phyloP scores from a whole-genome alignment of 371 early-diverging fungal genomes.

The Smittium mucronatum region DNA sequence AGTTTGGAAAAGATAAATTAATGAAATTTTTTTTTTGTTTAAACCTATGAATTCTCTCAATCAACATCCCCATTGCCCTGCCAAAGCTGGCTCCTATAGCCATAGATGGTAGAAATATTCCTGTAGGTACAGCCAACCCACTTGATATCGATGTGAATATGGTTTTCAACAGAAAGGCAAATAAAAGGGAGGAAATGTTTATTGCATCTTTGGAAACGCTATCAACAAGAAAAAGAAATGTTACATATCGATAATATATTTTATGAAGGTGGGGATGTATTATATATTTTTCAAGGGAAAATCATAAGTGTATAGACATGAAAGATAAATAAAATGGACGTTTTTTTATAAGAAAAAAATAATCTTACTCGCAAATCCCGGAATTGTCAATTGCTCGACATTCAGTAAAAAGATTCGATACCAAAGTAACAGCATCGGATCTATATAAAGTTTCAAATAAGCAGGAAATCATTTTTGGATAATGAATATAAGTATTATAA shows the following conservation, averaged over 20 bases:
- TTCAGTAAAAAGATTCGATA: constrained; percentile 59
- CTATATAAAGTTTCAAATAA: constrained; percentile 44
- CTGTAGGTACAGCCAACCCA: constrained; percentile 65
- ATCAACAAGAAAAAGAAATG: not conserved
- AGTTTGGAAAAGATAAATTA: not conserved
- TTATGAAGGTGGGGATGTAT: too few species aligned
- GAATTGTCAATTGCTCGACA: constrained; percentile 36
- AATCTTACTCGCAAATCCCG: constrained; percentile 24
- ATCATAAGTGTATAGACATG: too few species aligned
- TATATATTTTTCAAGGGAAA: too few species aligned
- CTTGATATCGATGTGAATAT: constrained; percentile 57
- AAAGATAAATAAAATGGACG: too few species aligned
- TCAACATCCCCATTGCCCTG: constrained; percentile 59
- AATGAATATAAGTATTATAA: too few species aligned
- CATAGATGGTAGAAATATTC: constrained; percentile 70
- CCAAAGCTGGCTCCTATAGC: constrained; percentile 68
- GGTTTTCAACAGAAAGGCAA: constrained; percentile 53
- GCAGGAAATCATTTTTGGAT: too few species aligned
- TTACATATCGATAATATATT: too few species aligned
- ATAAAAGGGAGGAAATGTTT: constrained; percentile 33
- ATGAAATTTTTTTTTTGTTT: not conserved
- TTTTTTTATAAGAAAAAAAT: not conserved
- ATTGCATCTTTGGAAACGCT: constrained; percentile 22
- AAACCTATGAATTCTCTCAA: constrained; percentile 31
- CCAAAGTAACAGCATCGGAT: constrained; percentile 51